Base-by-base conservation (phyloP, 1,139 yeast species). In the Yamadazyma triangularis region DNA sequence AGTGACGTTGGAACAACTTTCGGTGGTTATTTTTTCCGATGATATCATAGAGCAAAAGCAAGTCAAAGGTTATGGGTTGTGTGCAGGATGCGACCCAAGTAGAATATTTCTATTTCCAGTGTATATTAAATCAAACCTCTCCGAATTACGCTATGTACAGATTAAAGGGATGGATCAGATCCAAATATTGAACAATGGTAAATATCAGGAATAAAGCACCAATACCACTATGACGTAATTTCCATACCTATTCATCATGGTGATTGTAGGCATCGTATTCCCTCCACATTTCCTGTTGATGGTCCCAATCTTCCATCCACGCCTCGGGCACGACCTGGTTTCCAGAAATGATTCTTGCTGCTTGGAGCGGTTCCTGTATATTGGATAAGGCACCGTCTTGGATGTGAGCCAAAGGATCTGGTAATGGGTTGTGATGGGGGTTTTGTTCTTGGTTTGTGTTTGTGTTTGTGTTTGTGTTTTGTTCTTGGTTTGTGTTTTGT, bases 351-450 rank as follows among this genome's bases (percentile, higher is more conserved):
- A 66, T 49, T 36, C 60, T 52, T 4, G 74, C 74, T 3, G 73
- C 71, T 30, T 59, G 52, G 10, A 68, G 49, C 2, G 72, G 65
- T 30, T 55, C 58, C 13, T 26, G 41, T 13, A 57, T 39, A 23
- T 50, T 59, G 2, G 40, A 47, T 10, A 68, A 45, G 13, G 49
- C 57, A 1, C 72, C 72, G 30, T 65, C 70, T 29, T 48, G 49
- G n/a, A 68, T 53, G 38, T 68, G 74, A 2, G 73, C 70, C 32
- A 68, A 50, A 0, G 74, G 74, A 37, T 68, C 74, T 3, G 73
- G 72, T 15, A 67, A 50, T 29, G 48, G 62, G 37, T 52, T 53
- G 8, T 18, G 20, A 18, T 18, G 8, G 20, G 20, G 20, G 20
- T 26, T 13, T 9, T 45, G 33, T 21, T 42, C 47, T 9, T 41